phyloP scores from a whole-genome alignment of 2,329 filamentous ascomycete species.

The Aphanocladium album region DNA sequence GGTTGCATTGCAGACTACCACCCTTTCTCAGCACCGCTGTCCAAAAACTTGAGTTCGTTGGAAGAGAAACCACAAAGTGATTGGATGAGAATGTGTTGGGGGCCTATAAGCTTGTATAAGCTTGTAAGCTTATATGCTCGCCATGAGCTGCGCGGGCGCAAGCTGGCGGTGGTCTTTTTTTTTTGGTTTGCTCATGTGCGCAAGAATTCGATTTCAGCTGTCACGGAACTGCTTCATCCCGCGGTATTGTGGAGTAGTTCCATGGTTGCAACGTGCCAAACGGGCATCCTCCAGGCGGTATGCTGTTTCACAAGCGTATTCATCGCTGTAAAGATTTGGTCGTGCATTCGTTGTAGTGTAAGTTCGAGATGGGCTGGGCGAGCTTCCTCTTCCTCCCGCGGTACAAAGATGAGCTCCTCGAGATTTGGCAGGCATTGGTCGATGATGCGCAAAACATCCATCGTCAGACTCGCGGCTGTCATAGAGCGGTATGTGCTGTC shows the following conservation, averaged over 20 bases:
- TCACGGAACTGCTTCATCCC: background rate
- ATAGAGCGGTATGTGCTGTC: constrained; percentile 31
- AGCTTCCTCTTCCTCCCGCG: constrained; percentile 30
- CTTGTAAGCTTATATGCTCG: background rate
- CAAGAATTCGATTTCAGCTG: background rate
- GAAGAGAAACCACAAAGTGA: too few species aligned
- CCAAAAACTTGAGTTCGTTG: background rate
- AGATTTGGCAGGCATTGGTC: constrained; percentile 34
- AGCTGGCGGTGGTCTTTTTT: background rate
- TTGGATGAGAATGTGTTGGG: too few species aligned
- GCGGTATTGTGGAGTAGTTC: background rate
- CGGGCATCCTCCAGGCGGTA: constrained; percentile 29
- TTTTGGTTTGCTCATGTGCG: background rate
- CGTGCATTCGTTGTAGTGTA: constrained; percentile 17
- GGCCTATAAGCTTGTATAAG: too few species aligned
- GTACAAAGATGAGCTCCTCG: constrained; percentile 40
- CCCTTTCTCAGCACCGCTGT: background rate
- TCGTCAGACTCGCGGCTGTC: constrained; percentile 34
- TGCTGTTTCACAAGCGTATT: constrained; percentile 25
- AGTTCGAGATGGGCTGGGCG: constrained; percentile 25
- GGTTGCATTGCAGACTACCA: constrained; percentile 10
- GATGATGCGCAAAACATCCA: constrained; percentile 36
- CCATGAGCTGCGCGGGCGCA: background rate
- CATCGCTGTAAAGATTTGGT: constrained; percentile 27
- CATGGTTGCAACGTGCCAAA: constrained; percentile 34